phyloP scores from a whole-genome alignment of 2,329 filamentous ascomycete species.

The Colletotrichum abscissum region DNA sequence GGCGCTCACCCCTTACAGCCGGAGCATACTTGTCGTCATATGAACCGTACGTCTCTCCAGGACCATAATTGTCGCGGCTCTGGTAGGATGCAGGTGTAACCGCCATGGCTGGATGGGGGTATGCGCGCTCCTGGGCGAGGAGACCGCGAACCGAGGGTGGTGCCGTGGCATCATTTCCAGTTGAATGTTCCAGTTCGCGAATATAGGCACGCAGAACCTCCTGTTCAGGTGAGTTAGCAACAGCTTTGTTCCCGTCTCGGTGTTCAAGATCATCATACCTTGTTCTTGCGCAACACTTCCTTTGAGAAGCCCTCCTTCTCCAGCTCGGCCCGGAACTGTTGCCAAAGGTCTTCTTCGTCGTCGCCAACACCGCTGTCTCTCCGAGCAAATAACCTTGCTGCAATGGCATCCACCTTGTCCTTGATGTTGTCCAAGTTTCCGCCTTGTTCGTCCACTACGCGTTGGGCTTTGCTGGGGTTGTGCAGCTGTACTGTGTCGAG shows the following conservation, averaged over 20 bases:
- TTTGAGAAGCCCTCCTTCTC: conserved; percentile 68
- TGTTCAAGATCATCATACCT: conserved; percentile 54
- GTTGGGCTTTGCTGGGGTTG: conserved; percentile 52
- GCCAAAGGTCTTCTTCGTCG: conserved; percentile 66
- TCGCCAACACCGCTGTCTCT: conserved; percentile 50
- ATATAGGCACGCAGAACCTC: conserved; percentile 71
- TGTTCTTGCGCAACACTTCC: conserved; percentile 65
- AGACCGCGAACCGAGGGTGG: conserved; percentile 65
- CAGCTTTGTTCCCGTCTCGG: not conserved
- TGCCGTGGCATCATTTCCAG: conserved; percentile 53
- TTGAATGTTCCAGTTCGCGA: conserved; percentile 65
- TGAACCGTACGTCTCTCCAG: conserved; percentile 49
- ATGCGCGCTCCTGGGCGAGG: conserved; percentile 54
- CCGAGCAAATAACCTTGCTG: conserved; percentile 60
- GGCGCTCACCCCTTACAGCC: conserved; percentile 51
- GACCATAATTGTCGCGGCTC: conserved; percentile 38
- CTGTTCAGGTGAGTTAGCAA: conserved; percentile 48
- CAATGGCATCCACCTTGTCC: conserved; percentile 70
- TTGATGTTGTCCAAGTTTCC: conserved; percentile 65
- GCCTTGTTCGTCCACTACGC: conserved; percentile 49
- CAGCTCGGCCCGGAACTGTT: conserved; percentile 68
- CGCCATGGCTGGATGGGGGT: conserved; percentile 27
- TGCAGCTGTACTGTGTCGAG: conserved; percentile 68
- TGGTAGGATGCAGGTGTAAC: conserved; percentile 16
- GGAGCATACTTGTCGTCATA: conserved; percentile 54